Evolutionary conservation across 1,284 basidiomycete species (phyloP).

Genomic region (Phylloboletellus chloephorus): DNA sequence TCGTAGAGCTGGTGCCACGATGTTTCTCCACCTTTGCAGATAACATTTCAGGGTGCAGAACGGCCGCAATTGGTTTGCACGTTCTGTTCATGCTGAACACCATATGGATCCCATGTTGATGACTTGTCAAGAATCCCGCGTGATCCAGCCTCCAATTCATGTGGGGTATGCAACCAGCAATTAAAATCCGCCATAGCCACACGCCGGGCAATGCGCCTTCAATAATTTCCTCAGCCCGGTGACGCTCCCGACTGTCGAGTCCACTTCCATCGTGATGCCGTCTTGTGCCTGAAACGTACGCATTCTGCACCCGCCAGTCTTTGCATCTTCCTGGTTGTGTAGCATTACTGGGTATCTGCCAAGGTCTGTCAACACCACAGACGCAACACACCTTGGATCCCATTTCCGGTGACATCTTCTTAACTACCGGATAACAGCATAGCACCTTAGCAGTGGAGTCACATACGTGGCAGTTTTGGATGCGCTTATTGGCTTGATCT

Average conservation of each 20-base stretch:
- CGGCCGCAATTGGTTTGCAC: background rate
- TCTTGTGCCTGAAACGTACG: slow-evolving; percentile 58
- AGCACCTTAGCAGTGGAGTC: slow-evolving; percentile 2
- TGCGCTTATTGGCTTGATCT: slow-evolving; percentile 67
- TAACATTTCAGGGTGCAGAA: background rate
- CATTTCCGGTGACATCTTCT: slow-evolving; percentile 59
- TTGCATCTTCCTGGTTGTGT: slow-evolving; percentile 69
- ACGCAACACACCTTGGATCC: slow-evolving; percentile 44
- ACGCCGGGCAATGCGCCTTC: slow-evolving; percentile 34
- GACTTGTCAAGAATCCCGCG: slow-evolving; percentile 14
- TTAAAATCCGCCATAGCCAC: slow-evolving; percentile 34
- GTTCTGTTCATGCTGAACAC: slow-evolving; percentile 5
- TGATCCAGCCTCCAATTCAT: background rate
- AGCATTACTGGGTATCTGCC: slow-evolving; percentile 69
- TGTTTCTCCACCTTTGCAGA: background rate
- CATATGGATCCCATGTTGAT: slow-evolving; percentile 12
- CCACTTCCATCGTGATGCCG: slow-evolving; percentile 50
- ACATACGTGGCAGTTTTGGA: slow-evolving; percentile 65
- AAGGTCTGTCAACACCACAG: background rate
- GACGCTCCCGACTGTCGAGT: slow-evolving; percentile 31
- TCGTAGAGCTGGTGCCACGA: background rate
- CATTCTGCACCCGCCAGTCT: slow-evolving; percentile 75
- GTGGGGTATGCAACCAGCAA: no score
- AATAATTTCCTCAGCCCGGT: slow-evolving; percentile 28
- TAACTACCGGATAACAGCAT: slow-evolving; percentile 3